Conservation (phyloP, 2,329 filamentous ascomycete species). For the Penicillium sp. region DNA sequence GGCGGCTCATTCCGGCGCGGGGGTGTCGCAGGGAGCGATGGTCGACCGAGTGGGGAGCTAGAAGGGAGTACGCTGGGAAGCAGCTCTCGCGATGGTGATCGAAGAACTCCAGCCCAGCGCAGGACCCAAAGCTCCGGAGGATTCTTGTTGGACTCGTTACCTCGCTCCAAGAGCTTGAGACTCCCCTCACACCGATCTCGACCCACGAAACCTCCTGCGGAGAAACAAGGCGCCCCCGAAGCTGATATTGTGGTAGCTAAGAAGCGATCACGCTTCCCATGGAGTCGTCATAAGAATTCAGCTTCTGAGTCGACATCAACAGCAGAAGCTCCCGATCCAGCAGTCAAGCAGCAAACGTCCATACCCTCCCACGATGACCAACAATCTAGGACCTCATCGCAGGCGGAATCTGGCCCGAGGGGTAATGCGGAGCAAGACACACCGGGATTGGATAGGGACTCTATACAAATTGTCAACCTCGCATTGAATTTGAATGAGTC, state of each 20-base stretch:
- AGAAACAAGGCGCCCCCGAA: slow-evolving; percentile 47
- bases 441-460: slow-evolving; percentile 68
- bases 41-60: slow-evolving; percentile 36
- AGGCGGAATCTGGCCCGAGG: slow-evolving; percentile 12
- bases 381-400: slow-evolving; percentile 18
- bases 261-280: slow-evolving; percentile 40
- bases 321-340: slow-evolving; percentile 9
- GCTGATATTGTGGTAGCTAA: slow-evolving; percentile 38
- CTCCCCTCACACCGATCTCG: slow-evolving; percentile 28
- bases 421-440: slow-evolving; percentile 20
- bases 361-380: slow-evolving; percentile 14
- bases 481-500: slow-evolving; percentile 83
- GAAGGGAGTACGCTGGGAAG: slow-evolving; percentile 43
- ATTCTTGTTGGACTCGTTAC: slow-evolving; percentile 51
- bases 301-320: slow-evolving; percentile 36
- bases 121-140: slow-evolving; percentile 42
- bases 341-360: slow-evolving; percentile 12
- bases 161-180: slow-evolving; percentile 32
- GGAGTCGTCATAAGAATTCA: slow-evolving; percentile 38
- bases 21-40: slow-evolving; percentile 32
- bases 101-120: slow-evolving; percentile 27
- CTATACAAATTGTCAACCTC: slow-evolving; percentile 89
- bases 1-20: slow-evolving; percentile 21
- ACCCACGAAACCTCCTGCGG: slow-evolving; percentile 34
- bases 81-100: slow-evolving; percentile 41